Evolutionary conservation across 805 yeast species (phyloP), one percentile per base, ranked within the genome.

Genomic region (Blastobotrys robertii): DNA sequence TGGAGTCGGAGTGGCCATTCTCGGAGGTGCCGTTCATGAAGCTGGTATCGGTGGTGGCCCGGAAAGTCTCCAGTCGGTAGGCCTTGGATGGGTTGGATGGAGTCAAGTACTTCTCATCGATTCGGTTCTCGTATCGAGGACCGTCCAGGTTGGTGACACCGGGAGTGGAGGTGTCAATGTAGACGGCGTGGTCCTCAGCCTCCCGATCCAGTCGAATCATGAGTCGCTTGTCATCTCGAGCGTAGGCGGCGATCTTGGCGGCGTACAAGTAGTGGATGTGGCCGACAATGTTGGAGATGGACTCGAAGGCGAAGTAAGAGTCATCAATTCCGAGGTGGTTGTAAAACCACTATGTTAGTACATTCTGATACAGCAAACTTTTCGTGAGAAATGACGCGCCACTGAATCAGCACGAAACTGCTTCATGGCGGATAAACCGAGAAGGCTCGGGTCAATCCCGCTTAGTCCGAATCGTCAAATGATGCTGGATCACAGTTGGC

Each of bases 211-310:
- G 84, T 49, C 81, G 84, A 50, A 90, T 80, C 50, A 78, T 73
- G 14, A 81, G 80, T 49, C 67, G 66, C 59, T 64, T 51, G 57
- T 70, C 67, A 44, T 66, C 74, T 39, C 79, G 72, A 3, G 92
- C 82, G 58, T 73, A 84, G 6, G 95, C 94, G 53, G 90, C 92
- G 42, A 92, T 74, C 61, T 92, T 92, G 44, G 97, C 88, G 30
- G 96, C 84, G 64, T 90, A 90, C 43, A 90, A 70, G 8, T 96
- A 83, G 57, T 83, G 83, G 53, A 90, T 84, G 57, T 88, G 87
- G 43, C 81, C 74, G 12, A 84, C 88, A 51, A 90, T 83, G 47
- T 81, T 84, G 42, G 73, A 77, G 10, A 88, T 82, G 4, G 84
- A 68, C 58, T 90, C 96, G 49, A 82, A 77, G 35, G 92, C 92